Base-by-base conservation (phyloP, 1,284 basidiomycete species). In the Leccinum brunneo-olivaceum region DNA sequence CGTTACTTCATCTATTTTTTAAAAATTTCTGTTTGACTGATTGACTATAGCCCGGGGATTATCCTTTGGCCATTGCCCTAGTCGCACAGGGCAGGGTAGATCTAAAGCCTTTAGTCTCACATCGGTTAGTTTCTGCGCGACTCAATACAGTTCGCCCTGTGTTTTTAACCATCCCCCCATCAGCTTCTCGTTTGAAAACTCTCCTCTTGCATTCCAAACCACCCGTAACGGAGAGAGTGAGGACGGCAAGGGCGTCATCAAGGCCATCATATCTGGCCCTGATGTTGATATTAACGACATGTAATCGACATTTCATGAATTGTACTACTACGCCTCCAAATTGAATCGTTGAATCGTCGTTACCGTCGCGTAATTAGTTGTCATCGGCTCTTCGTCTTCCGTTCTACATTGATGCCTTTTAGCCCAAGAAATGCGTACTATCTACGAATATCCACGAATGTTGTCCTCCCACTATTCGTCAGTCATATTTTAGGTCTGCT, bases 51-150 rank as follows among this genome's bases (percentile, higher is more conserved):
- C 79, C 86, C 36, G 90, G 88, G 20, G 84, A 87, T 68, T 94
- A 94, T 64, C 79, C 82, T 28, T 76, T 90, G 53, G 90, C 90
- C 15, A 87, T 95, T 55, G 76, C 86, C 16, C 76, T 96, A 30
- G 86, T 85, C 27, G 69, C 83, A 10, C 76, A 76, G 48, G 89
- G 89, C 36, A 83, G 84, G 60, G 78, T 96, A 57, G 74, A 95
- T 66, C 72, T 96, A 52, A 92, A 88, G 66, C 84, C 90, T 11
- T 73, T 97, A 30, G 87, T 96, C 41, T 91, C 92, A 6, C 90
- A 93, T 62, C 74, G 90, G 80, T 84, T 62, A 56, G 66, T 61
- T 52, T 39, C 27, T 38, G 15, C 25, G 6, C 24, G 18, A 27
- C 39, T 18, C 27, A 14, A 24, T 19, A n/a, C n/a, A n/a, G n/a